Evolutionary conservation across 2,329 filamentous ascomycete genomes (phyloP).

Genomic region (Fusarium mundagurra): DNA sequence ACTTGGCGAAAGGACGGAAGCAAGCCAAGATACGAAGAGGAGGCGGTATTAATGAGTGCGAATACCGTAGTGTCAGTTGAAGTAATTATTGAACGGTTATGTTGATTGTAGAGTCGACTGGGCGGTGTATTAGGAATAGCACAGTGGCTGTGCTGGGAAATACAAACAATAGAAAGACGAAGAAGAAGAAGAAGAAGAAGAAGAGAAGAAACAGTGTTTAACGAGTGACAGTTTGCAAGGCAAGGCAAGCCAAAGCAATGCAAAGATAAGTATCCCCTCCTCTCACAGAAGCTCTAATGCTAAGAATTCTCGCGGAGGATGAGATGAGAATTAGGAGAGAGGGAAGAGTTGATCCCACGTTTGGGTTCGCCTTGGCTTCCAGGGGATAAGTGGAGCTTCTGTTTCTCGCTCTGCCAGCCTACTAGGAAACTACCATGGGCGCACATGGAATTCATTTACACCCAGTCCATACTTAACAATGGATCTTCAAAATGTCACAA

Average conservation of each 20-base stretch:
- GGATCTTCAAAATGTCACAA: background rate
- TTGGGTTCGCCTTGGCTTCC: slow-evolving; percentile 14
- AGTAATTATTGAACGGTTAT: slow-evolving; percentile 25
- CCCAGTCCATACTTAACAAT: background rate
- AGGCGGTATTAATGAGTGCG: slow-evolving; percentile 34
- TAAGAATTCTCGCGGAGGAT: slow-evolving; percentile 41
- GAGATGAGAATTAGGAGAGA: slow-evolving; percentile 39
- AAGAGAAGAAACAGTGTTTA: slow-evolving; percentile 16
- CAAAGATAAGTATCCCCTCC: slow-evolving; percentile 41
- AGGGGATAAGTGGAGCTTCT: slow-evolving; percentile 27
- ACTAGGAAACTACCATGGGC: background rate
- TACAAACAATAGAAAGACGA: slow-evolving; percentile 26
- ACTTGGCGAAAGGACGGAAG: slow-evolving; percentile 5
- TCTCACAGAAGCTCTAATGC: slow-evolving; percentile 20
- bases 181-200: slow-evolving; percentile 14
- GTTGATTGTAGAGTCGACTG: slow-evolving; percentile 27
- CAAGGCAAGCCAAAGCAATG: background rate
- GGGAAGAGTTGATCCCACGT: slow-evolving; percentile 17
- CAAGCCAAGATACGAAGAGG: slow-evolving; percentile 19
- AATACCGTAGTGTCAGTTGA: slow-evolving; percentile 26
- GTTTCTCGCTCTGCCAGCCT: slow-evolving; percentile 2
- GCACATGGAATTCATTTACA: slow-evolving; percentile 1
- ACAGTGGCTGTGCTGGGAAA: slow-evolving; percentile 12
- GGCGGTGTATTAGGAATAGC: slow-evolving; percentile 32
- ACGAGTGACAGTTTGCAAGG: slow-evolving; percentile 37